phyloP scores from a whole-genome alignment of 768 basidiomycete species.

The Mycena capillaripes region DNA sequence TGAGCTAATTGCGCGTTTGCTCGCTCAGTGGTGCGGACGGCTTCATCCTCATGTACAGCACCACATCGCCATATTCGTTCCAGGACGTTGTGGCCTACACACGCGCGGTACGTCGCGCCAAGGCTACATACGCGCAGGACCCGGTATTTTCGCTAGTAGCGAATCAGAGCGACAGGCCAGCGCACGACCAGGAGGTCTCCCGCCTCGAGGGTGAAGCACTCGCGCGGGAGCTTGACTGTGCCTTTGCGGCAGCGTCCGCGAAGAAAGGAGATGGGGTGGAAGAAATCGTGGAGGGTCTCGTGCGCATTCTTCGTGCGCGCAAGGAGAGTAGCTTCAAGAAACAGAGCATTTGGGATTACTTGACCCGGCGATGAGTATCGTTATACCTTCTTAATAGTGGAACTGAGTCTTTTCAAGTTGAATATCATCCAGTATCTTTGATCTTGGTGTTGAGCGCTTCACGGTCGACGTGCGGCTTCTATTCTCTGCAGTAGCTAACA shows the following conservation, averaged over 20 bases:
- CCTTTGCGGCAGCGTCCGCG: constrained; percentile 29
- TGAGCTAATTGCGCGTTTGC: neutral
- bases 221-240: constrained; percentile 33
- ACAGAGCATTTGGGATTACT: constrained; percentile 15
- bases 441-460: neutral
- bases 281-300: constrained; percentile 18
- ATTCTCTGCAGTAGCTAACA: neutral
- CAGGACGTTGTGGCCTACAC: constrained; percentile 35
- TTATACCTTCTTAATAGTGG: neutral
- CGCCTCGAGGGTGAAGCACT: constrained; percentile 28
- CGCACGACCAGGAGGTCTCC: constrained; percentile 36
- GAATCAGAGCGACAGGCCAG: constrained; percentile 34
- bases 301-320: constrained; percentile 27
- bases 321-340: neutral
- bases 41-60: constrained; percentile 38
- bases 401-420: neutral
- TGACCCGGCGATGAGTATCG: constrained; percentile 23
- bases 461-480: neutral
- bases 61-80: constrained; percentile 36
- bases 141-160: constrained; percentile 32
- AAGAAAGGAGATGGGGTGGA: constrained; percentile 32
- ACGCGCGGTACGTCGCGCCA: constrained; percentile 32
- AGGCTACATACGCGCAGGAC: constrained; percentile 8
- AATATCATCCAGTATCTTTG: neutral
- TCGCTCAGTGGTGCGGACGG: constrained; percentile 28